Percentiles rank a stretch among this genome's conserved stretches.
Evolutionary conservation across 75 land plant species (phyloP).

Genomic region (Pinus albicaulis): DNA sequence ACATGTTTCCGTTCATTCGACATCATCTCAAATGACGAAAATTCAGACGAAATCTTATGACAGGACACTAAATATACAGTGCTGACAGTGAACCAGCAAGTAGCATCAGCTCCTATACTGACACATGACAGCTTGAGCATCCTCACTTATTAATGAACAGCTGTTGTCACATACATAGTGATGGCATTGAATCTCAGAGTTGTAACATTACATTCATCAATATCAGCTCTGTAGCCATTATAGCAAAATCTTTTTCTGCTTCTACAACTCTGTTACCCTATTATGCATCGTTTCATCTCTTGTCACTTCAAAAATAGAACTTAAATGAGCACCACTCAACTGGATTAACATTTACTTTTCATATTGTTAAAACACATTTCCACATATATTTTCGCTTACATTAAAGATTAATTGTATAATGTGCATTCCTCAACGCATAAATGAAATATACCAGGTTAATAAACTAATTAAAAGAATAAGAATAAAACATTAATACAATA

Average conservation of each 20-base stretch:
- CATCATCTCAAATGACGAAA: background rate
- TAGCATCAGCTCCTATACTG: background rate
- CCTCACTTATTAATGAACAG: background rate
- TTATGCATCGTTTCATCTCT: no score
- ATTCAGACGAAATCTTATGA: background rate
- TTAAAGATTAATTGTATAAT: no score
- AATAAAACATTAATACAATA: no score
- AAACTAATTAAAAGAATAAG: no score
- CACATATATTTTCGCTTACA: no score
- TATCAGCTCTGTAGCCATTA: background rate
- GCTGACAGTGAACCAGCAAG: background rate
- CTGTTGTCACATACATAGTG: background rate
- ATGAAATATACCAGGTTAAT: no score
- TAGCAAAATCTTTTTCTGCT: background rate
- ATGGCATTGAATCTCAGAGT: background rate
- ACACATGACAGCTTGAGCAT: background rate
- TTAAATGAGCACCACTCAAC: no score
- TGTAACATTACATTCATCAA: background rate
- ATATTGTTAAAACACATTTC: no score
- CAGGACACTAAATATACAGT: background rate
- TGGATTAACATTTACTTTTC: no score
- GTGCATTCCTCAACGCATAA: no score
- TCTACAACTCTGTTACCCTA: background rate
- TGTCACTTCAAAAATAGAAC: no score
- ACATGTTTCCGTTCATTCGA: background rate